phyloP scores from a whole-genome alignment of 1,284 basidiomycete genomes.

The Malassezia furfur region DNA sequence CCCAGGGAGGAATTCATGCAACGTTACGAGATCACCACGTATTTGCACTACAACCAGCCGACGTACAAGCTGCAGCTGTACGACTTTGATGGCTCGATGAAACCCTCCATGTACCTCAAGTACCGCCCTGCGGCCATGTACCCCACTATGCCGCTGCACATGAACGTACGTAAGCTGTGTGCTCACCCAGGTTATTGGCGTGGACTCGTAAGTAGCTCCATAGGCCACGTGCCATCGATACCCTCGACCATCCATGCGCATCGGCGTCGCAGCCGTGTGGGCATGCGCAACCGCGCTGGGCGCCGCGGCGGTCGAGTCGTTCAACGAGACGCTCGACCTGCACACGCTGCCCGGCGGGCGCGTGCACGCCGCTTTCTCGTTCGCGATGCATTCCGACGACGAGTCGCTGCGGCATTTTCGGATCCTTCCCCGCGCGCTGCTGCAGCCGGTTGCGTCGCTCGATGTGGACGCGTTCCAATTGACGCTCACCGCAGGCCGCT shows the following conservation, averaged over 20 bases:
- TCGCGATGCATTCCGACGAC: slow-evolving; percentile 23
- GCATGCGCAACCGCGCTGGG: not conserved
- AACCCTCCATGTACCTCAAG: slow-evolving; percentile 20
- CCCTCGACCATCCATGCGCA: not conserved
- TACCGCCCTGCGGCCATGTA: slow-evolving; percentile 20
- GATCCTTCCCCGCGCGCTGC: slow-evolving; percentile 70
- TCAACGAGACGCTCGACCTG: slow-evolving; percentile 61
- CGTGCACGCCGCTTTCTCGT: slow-evolving; percentile 65
- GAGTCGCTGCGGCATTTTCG: slow-evolving; percentile 20
- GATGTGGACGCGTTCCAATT: slow-evolving; percentile 76
- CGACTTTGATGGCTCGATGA: slow-evolving; percentile 22
- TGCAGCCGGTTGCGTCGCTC: slow-evolving; percentile 74
- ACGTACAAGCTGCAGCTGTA: slow-evolving; percentile 26
- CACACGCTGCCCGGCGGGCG: slow-evolving; percentile 73
- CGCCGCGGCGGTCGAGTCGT: slow-evolving; percentile 20
- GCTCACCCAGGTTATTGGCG: slow-evolving; percentile 7
- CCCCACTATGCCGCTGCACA: slow-evolving; percentile 17
- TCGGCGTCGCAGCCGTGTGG: not conserved
- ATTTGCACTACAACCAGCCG: slow-evolving; percentile 20
- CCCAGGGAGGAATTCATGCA: slow-evolving; percentile 6
- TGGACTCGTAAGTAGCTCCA: not conserved
- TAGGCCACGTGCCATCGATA: slow-evolving; percentile 6
- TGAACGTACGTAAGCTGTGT: not conserved
- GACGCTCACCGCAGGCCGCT: slow-evolving; percentile 73
- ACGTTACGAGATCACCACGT: slow-evolving; percentile 20